Base-by-base conservation (phyloP, 2,329 filamentous ascomycete genomes). In the Cercospora janseana region DNA sequence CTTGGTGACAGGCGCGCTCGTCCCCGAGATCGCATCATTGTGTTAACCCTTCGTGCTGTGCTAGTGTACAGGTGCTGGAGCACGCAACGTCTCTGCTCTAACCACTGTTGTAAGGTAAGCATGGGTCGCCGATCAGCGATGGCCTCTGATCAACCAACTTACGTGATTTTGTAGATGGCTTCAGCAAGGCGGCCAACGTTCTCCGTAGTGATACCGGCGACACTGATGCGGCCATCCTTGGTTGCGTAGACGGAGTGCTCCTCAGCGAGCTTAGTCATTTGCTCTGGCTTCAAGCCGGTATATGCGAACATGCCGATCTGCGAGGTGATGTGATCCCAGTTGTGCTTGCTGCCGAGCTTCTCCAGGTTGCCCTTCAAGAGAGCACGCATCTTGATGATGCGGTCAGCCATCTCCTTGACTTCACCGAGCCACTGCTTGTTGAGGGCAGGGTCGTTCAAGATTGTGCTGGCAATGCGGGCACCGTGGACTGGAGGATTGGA, bases 221-320 rank as follows among this genome's bases (percentile, higher is more conserved):
- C 87, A 38, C 86, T 90, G 70, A 93, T 93, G 67, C 88, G 82
- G 63, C 88, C 88, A 68, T 93, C 87, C 79, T 89, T 93, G 73
- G 93, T 97, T 60, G 91, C 92, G 71, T 98, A 98, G 65, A 98
- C 92, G 54, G 89, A 95, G 80, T 93, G 88, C 79, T 97, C 88
- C 79, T 94, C 90, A 61, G 91, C 88, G 56, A 98, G 79, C 66
- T 77, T 77, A 49, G 92, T 87, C 88, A 97, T 96, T 77, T 96
- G 87, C 75, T 92, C 85, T 48, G 91, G 77, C 64, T 79, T 92
- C 66, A 98, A 78, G 56, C 93, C 93, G 45, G 93, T 98, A 81
- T 95, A 98, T 63, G 93, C 92, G 69, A 98, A 98, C 93, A 98
- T 98, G 76, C 93, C 93, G 66, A 98, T 98, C 73, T 95, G 89